Evolutionary conservation across 306 rosid genomes (phyloP).

Genomic region (Prinsepia uniflora): DNA sequence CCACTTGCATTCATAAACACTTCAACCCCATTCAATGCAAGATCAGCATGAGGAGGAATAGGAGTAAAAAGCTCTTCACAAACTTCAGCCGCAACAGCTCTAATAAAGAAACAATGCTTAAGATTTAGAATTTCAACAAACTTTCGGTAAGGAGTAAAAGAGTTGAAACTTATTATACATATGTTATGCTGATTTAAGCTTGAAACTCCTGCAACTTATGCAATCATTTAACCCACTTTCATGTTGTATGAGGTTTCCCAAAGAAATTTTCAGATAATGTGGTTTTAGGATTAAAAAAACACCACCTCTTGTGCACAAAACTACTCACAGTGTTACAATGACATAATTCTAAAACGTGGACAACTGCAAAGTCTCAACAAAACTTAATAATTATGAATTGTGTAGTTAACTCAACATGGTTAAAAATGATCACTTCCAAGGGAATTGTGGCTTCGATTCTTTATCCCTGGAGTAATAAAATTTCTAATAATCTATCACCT

Average conservation of each 20-base stretch:
- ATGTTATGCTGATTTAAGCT: background rate
- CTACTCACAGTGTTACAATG: background rate
- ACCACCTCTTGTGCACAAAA: background rate
- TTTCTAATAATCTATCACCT: background rate
- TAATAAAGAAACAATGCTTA: constrained; percentile 27
- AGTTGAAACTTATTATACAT: background rate
- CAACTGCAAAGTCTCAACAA: background rate
- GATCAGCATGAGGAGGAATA: constrained; percentile 79
- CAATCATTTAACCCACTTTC: background rate
- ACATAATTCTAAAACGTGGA: background rate
- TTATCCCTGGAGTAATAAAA: background rate
- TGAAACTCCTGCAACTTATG: background rate
- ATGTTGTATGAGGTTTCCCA: background rate
- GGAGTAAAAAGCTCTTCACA: constrained; percentile 91
- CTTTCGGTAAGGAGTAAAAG: constrained; percentile 17
- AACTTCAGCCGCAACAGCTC: constrained; percentile 91
- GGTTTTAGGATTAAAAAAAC: background rate
- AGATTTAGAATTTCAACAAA: constrained; percentile 28
- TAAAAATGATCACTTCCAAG: background rate
- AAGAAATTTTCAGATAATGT: background rate
- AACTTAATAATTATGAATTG: constrained; percentile 1
- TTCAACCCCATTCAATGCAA: constrained; percentile 94
- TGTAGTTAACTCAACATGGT: background rate
- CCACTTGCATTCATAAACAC: constrained; percentile 98
- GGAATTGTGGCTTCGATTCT: background rate